A percentile compares a stretch with the other conserved stretches of the same genome.
phyloP scores from a whole-genome alignment of 2,329 filamentous ascomycete genomes.

The Xylariaceae sp. region DNA sequence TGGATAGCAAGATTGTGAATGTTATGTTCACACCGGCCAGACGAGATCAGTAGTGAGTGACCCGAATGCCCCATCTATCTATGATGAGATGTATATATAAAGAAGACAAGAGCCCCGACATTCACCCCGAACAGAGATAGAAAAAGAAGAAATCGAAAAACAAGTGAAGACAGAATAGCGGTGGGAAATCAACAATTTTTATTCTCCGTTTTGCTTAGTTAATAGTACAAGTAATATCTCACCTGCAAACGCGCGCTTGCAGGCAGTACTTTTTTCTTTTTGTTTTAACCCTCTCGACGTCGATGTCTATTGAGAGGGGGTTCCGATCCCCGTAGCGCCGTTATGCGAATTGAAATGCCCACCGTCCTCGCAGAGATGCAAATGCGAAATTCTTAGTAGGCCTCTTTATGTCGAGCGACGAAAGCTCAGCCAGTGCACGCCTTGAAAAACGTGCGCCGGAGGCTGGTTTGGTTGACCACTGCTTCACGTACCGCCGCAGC shows the following conservation, averaged over 20 bases:
- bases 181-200: constrained; percentile 10
- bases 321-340: constrained; percentile 30
- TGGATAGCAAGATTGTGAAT: too few relatives aligned
- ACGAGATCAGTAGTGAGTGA: too few relatives aligned
- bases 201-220: constrained; percentile 15
- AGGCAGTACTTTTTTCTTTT: constrained; percentile 20
- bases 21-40: too few relatives aligned
- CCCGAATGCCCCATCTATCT: too few relatives aligned
- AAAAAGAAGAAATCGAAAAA: neutral
- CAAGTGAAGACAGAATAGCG: neutral
- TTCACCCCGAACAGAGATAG: neutral
- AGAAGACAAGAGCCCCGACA: too few relatives aligned
- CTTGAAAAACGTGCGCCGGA: neutral
- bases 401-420: constrained; percentile 27
- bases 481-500: constrained; percentile 9
- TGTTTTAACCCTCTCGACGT: constrained; percentile 23
- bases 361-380: constrained; percentile 27
- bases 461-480: too few relatives aligned
- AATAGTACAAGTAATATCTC: constrained; percentile 27
- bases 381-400: constrained; percentile 22
- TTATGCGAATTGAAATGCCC: constrained; percentile 26
- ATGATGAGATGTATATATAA: too few relatives aligned
- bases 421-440: constrained; percentile 11
- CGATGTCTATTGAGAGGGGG: constrained; percentile 26
- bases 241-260: constrained; percentile 7